Evolutionary conservation across 2,329 filamentous ascomycete genomes (phyloP).

Genomic region (Salinomyces thailandicus): DNA sequence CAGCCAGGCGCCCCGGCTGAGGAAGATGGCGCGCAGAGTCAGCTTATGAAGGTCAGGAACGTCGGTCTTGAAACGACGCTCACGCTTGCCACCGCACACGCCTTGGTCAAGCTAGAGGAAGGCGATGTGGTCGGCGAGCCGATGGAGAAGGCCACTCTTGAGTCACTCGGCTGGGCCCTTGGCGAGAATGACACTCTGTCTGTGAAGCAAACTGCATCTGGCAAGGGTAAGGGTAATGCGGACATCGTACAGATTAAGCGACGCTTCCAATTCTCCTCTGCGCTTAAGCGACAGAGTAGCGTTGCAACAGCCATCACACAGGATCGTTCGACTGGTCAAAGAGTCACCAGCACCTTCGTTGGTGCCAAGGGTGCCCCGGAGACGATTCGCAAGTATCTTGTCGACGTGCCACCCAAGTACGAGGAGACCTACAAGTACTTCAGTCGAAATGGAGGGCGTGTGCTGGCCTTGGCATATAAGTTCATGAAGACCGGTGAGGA

Average conservation of each 20-base stretch:
- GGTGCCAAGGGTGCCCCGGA: conserved; percentile 95
- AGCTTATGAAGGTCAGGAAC: conserved; percentile 60
- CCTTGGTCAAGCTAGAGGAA: conserved; percentile 90
- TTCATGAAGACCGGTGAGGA: conserved; percentile 74
- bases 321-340: conserved; percentile 62
- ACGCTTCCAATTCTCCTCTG: conserved; percentile 95
- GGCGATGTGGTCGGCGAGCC: conserved; percentile 95
- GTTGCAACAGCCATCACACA: conserved; percentile 70
- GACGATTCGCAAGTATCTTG: conserved; percentile 89
- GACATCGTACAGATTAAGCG: conserved; percentile 90
- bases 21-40: conserved; percentile 70
- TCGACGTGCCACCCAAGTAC: conserved; percentile 72
- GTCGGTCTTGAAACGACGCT: conserved; percentile 75
- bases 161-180: conserved; percentile 84
- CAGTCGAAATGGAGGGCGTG: conserved; percentile 87
- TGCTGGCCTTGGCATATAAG: conserved; percentile 89
- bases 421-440: conserved; percentile 99
- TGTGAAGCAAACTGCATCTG: conserved; percentile 47
- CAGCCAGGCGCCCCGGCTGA: conserved; percentile 54
- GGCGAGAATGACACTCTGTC: conserved; percentile 77
- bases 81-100: conserved; percentile 88
- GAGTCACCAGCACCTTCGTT: conserved; percentile 76
- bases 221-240: conserved; percentile 33
- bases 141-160: conserved; percentile 94
- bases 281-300: conserved; percentile 90